A percentile compares a stretch with the other conserved stretches of the same genome.
Conservation (phyloP, 1,284 basidiomycete genomes). For the Anthracocystis panici-leucophaei region DNA sequence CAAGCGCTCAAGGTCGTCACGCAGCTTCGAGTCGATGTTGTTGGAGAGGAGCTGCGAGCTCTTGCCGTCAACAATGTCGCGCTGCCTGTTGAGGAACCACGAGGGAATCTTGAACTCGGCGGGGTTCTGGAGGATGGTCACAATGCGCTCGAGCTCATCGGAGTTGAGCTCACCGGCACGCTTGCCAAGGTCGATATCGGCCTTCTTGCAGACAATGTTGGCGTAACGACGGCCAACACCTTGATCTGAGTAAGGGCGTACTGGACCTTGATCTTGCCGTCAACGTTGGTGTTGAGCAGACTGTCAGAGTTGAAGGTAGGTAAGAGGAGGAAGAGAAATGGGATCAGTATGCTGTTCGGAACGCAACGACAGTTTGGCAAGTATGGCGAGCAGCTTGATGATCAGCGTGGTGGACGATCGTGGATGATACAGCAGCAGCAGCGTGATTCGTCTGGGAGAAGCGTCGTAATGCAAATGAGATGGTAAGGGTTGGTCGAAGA, state of each 20-base stretch:
- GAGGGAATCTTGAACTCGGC: constrained; percentile 99
- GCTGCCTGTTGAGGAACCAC: constrained; percentile 99
- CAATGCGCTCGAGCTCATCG: constrained; percentile 96
- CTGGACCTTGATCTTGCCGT: constrained; percentile 93
- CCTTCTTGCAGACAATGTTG: constrained; percentile 99
- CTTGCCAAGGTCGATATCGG: constrained; percentile 98
- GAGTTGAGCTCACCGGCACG: constrained; percentile 95
- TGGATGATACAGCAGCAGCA: background rate
- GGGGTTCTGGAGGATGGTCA: constrained; percentile 99
- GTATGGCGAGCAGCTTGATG: constrained; percentile 21
- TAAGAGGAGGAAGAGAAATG: background rate
- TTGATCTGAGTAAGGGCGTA: constrained; percentile 81
- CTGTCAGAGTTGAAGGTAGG: constrained; percentile 66
- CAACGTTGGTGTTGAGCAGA: constrained; percentile 99
- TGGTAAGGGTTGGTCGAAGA: background rate
- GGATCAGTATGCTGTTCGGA: constrained; percentile 9
- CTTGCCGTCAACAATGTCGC: constrained; percentile 97
- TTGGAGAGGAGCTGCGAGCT: constrained; percentile 96
- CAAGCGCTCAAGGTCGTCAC: constrained; percentile 97
- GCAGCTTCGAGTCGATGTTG: constrained; percentile 96
- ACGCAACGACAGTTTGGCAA: background rate
- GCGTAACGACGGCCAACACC: constrained; percentile 98
- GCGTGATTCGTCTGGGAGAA: background rate
- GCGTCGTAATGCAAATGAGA: background rate
- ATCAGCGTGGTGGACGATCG: background rate